Conservation (phyloP, 352 stramenopile species). For the Thalassiosira hispida region DNA sequence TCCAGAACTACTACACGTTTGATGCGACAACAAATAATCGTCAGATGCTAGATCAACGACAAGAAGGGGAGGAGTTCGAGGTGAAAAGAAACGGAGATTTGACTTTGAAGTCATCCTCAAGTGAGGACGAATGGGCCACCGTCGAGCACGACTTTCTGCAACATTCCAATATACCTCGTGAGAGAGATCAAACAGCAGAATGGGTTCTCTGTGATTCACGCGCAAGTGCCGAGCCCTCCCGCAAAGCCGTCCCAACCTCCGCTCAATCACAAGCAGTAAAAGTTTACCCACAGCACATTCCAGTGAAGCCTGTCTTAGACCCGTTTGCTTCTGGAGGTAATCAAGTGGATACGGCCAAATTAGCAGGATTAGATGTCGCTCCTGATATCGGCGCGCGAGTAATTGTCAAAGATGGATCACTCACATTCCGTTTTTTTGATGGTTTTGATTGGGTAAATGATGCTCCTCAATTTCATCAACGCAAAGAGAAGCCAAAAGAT, state of each 20-base stretch:
- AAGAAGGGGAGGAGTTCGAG: background rate
- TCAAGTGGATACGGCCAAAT: conserved; percentile 56
- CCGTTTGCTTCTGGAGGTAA: conserved; percentile 52
- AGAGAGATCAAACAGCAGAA: conserved; percentile 64
- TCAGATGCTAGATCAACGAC: background rate
- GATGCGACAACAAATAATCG: conserved; percentile 20
- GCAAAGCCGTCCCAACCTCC: background rate
- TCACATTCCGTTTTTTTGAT: conserved; percentile 76
- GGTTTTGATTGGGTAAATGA: conserved; percentile 73
- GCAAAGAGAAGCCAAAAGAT: conserved; percentile 19
- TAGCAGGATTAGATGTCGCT: conserved; percentile 47
- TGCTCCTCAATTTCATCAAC: background rate
- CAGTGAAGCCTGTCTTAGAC: conserved; percentile 57
- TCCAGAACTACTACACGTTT: conserved; percentile 61
- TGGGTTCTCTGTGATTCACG: conserved; percentile 57
- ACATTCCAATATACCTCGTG: conserved; percentile 58
- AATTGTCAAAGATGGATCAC: conserved; percentile 67
- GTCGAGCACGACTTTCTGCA: conserved; percentile 64
- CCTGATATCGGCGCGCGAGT: conserved; percentile 55
- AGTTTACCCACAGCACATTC: conserved; percentile 77
- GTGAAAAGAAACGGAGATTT: background rate
- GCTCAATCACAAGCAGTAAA: conserved; percentile 21
- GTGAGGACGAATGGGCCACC: conserved; percentile 76
- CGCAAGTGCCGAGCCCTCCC: background rate
- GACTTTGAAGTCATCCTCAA: conserved; percentile 11